Base-by-base conservation (phyloP, 2,329 filamentous ascomycete species). In the Clathrospora elynae region DNA sequence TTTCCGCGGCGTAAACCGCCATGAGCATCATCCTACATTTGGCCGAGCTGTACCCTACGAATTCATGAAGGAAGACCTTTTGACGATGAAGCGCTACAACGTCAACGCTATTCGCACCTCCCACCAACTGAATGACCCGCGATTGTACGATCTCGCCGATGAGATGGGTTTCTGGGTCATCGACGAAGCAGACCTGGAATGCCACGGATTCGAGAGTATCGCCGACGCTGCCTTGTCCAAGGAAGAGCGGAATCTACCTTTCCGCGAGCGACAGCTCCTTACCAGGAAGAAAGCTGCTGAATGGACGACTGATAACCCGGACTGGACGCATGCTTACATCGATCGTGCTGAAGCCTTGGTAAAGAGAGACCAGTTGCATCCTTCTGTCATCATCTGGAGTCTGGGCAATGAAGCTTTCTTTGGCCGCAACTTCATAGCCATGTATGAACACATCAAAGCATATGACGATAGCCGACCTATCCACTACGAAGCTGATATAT, bases 331-430 rank as follows among this genome's bases (percentile, higher is more conserved):
- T 1, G 82, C 84, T 0, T 89, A 89, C 49, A 59, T 89, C 1
- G 86, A 89, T 62, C 80, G 86, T 3, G 82, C 83, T 42, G 68
- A 74, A 20, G 81, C 86, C 40, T 68, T 88, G 41, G 75, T 89
- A 0, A 77, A 83, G 55, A 76, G 86, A 11, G 85, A 88, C 64
- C 87, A 87, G 68, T 85, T 88, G 44, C 83, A 88, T 52, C 67
- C 86, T 0, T 84, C 78, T n/a, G 75, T 89, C 35, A 82, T 89
- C 34, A 79, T 88, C 28, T 89, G 86, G 86, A 85, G 82, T 32
- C 73, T 89, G 0, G 86, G 86, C 0, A 89, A 89, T 56, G 86
- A 89, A 61, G 80, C 85, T 0, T 88, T 87, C 60, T 88, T 86
- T 56, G 86, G 86, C 1, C 71, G 73, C 6, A 88, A 89, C 58